Percentiles rank a stretch among this genome's conserved stretches.
phyloP scores from a whole-genome alignment of 176 grass and related monocot genomes.

The Tillandsia fasciculata region DNA sequence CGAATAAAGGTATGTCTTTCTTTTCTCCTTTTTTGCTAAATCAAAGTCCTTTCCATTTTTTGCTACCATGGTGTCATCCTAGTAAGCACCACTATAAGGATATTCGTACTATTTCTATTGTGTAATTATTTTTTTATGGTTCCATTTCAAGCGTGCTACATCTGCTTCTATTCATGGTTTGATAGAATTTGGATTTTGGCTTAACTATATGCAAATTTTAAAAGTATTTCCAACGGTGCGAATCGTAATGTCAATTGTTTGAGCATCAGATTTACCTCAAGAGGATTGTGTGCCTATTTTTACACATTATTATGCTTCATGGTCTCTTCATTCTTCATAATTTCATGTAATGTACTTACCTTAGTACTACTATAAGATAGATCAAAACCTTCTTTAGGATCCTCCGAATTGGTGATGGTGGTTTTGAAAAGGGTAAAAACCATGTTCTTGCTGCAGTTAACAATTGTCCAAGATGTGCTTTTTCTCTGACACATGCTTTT shows the following conservation, averaged over 20 bases:
- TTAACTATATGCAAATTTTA: too few species aligned
- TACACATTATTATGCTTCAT: not conserved
- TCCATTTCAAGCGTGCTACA: too few species aligned
- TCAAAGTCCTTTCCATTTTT: not conserved
- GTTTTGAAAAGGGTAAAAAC: too few species aligned
- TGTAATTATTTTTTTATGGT: not conserved
- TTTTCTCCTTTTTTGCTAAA: not conserved
- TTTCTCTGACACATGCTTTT: slow-evolving; percentile 4
- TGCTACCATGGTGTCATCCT: not conserved
- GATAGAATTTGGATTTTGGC: too few species aligned
- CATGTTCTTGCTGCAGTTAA: not conserved
- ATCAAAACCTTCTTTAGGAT: not conserved
- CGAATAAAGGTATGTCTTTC: slow-evolving; percentile 1
- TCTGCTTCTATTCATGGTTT: too few species aligned
- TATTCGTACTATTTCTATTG: not conserved
- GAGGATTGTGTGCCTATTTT: too few species aligned
- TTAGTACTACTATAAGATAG: not conserved
- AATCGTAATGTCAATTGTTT: too few species aligned
- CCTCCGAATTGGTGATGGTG: too few species aligned
- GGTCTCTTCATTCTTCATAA: not conserved
- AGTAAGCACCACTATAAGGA: not conserved
- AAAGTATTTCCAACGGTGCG: too few species aligned
- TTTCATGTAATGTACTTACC: not conserved
- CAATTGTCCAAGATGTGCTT: not conserved
- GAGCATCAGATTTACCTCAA: too few species aligned